Evolutionary conservation across 371 early-diverging fungal genomes (phyloP), one percentile per base, ranked within the genome.

Genomic region (Zopfochytrium polystomum): DNA sequence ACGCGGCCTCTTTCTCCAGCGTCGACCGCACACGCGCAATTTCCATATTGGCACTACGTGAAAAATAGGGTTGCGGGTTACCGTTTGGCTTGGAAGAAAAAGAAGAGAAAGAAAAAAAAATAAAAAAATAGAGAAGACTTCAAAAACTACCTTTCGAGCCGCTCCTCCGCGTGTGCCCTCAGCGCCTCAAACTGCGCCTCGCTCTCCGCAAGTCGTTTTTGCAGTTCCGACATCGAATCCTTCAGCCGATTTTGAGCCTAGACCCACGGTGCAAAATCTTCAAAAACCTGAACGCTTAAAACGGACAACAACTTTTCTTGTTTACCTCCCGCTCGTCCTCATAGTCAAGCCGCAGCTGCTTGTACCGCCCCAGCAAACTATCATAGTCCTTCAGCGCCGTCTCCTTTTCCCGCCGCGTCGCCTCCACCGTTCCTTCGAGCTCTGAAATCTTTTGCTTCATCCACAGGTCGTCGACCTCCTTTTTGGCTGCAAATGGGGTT

Each of bases 151-250:
- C 60, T 54, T 25, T 72, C 66, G 25, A 77, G 45, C 45, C 71
- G 74, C 6, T 67, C 59, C 46, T 78, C 70, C 20, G 78, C 78
- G 55, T 75, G 72, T 9, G 42, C 62, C 27, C 59, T 59, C 25
- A 78, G 63, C 26, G 45, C 44, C 11, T 64, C 68, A 50, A 60
- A 75, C 18, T 68, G 64, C 29, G 60, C 52, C 7, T 65, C 62
- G 20, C 60, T 44, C 6, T n/a, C 22, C 32, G 23, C 42, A 1
- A 75, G 11, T 4, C 64, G 47, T 18, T 64, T 32, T 9, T 67
- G 52, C 22, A 52, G 31, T 32, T 55, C 45, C 26, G 29, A 52
- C 11, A 58, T 51, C 44, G 60, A 52, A 11, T 33, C 48, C 20
- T 22, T 27, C 34, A 43, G 54, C 34, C n/a, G n/a, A n/a, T n/a